phyloP scores from a whole-genome alignment of 2,329 filamentous ascomycete genomes.

The Curvularia lunata region DNA sequence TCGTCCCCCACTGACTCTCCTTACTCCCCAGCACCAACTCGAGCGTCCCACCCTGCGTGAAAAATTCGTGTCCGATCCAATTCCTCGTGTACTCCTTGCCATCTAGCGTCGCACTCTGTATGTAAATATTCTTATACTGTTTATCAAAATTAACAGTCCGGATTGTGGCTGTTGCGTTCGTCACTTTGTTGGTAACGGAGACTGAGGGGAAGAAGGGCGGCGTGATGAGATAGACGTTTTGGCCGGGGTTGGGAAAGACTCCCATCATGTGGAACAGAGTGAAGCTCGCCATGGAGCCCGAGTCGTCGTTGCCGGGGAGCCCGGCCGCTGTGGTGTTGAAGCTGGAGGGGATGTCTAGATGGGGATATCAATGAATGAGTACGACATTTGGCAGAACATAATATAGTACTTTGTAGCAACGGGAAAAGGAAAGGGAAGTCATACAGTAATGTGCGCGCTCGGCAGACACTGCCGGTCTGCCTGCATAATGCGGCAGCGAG shows the following conservation, averaged over 20 bases:
- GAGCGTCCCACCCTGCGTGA: constrained; percentile 52
- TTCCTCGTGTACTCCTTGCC: constrained; percentile 52
- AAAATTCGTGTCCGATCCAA: constrained; percentile 56
- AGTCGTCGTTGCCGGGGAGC: constrained; percentile 56
- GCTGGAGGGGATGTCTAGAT: constrained; percentile 50
- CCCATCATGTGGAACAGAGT: constrained; percentile 54
- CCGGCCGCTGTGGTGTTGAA: constrained; percentile 53
- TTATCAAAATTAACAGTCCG: constrained; percentile 51
- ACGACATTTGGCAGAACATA: no score
- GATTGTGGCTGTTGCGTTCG: constrained; percentile 52
- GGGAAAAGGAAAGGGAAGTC: constrained; percentile 1
- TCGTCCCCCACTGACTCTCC: constrained; percentile 55
- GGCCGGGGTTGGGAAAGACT: constrained; percentile 56
- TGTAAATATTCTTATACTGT: constrained; percentile 51
- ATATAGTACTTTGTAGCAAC: not conserved
- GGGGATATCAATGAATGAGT: not conserved
- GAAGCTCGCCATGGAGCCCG: constrained; percentile 56
- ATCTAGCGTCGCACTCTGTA: constrained; percentile 54
- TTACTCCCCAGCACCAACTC: constrained; percentile 51
- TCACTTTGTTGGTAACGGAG: constrained; percentile 49
- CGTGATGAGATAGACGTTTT: constrained; percentile 57
- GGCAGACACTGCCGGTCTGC: constrained; percentile 52
- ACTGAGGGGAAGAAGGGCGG: constrained; percentile 55
- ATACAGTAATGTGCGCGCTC: constrained; percentile 50
- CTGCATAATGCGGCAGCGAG: constrained; percentile 56